A percentile compares a stretch with the other conserved stretches of the same genome.
Evolutionary conservation across 106 monocot genomes (phyloP).

Genomic region (Allium fistulosum): DNA sequence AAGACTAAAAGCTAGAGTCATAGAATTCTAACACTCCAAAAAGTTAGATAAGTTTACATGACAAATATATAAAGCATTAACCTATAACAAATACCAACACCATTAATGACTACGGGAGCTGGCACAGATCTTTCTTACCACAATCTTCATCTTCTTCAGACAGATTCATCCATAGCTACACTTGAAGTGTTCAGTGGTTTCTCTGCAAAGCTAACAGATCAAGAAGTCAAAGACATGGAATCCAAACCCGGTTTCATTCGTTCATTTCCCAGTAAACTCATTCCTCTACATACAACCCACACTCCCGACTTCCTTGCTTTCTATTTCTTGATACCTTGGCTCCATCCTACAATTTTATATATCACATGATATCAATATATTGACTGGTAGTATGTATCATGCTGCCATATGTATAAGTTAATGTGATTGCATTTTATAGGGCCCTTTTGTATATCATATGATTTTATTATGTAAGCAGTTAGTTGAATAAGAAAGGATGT

Average conservation of each 20-base stretch:
- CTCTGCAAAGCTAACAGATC: constrained; percentile 13
- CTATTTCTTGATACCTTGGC: too few relatives aligned
- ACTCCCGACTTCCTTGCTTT: constrained; percentile 12
- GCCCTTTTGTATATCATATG: background rate
- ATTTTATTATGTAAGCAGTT: too few relatives aligned
- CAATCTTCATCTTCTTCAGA: background rate
- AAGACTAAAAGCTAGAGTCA: too few relatives aligned
- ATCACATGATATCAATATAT: background rate
- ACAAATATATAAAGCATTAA: too few relatives aligned
- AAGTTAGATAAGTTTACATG: too few relatives aligned
- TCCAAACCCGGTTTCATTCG: constrained; percentile 8
- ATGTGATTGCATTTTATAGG: background rate
- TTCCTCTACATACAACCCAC: constrained; percentile 15
- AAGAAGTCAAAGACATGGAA: background rate
- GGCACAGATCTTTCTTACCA: constrained; percentile 2
- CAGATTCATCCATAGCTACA: constrained; percentile 12
- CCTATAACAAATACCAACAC: background rate
- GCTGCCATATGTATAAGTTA: background rate
- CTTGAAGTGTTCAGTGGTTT: constrained; percentile 13
- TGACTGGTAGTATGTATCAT: background rate
- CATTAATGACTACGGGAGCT: background rate
- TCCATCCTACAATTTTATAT: constrained; percentile 18
- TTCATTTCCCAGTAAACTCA: background rate
- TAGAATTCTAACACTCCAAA: too few relatives aligned
- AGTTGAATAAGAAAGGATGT: too few relatives aligned